Evolutionary conservation across 169 alveolate species (phyloP).

Genomic region (Plasmodium adleri): DNA sequence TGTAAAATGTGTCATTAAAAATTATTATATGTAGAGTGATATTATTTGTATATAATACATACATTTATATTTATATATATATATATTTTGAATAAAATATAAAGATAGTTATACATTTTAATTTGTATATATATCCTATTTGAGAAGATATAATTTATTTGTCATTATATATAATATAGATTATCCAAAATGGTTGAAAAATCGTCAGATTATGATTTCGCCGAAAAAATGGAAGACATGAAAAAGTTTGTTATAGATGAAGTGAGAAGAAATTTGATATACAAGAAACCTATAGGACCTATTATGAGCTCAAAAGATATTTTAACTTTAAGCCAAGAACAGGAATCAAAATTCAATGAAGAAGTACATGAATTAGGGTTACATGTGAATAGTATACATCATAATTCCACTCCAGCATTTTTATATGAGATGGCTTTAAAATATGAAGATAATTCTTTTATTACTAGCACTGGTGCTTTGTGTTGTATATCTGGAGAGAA

Average conservation of each 20-base stretch:
- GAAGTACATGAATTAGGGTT: slow-evolving; percentile 75
- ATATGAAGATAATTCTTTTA: slow-evolving; percentile 84
- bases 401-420: slow-evolving; percentile 80
- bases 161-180: no score
- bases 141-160: neutral
- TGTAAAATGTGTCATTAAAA: no score
- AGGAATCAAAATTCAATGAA: slow-evolving; percentile 61
- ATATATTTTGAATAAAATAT: no score
- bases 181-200: slow-evolving; percentile 10
- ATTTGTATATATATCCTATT: neutral
- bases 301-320: slow-evolving; percentile 74
- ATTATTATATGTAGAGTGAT: no score
- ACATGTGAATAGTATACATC: slow-evolving; percentile 78
- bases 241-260: slow-evolving; percentile 55
- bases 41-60: no score
- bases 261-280: slow-evolving; percentile 45
- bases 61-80: no score
- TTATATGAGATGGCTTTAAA: slow-evolving; percentile 88
- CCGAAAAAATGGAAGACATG: slow-evolving; percentile 54
- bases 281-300: slow-evolving; percentile 63
- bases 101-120: no score
- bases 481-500: slow-evolving; percentile 88
- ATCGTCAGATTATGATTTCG: slow-evolving; percentile 31
- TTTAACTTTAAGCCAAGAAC: slow-evolving; percentile 68
- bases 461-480: slow-evolving; percentile 90